These are phyloP conservation scores for Metroxylon sagu DNA, from an alignment of 176 grass and related monocot species.

Conservation along the genomic window DNA sequence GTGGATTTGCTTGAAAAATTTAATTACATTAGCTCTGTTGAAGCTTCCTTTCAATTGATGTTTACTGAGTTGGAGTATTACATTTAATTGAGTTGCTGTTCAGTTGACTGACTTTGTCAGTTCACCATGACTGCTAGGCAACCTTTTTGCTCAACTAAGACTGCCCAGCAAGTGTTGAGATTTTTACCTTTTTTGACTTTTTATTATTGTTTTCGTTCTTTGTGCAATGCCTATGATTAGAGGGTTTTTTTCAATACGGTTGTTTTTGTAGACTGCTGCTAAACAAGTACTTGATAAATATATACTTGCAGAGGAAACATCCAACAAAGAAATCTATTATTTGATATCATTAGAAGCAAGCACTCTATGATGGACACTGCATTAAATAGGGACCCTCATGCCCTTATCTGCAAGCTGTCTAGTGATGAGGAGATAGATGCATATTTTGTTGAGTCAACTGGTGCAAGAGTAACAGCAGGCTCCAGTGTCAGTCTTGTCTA, in stretches of 20 bases:
- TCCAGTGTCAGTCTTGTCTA: slow-evolving; percentile 57
- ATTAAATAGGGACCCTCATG: slow-evolving; percentile 49
- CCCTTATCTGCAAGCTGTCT: slow-evolving; percentile 20
- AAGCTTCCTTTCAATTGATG: too few species aligned
- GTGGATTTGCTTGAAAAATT: too few species aligned
- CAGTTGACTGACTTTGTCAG: too few species aligned
- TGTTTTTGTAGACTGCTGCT: not conserved
- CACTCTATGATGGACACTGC: slow-evolving; percentile 45
- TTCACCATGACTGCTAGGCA: too few species aligned
- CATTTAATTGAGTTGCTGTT: too few species aligned
- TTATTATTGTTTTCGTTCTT: too few species aligned
- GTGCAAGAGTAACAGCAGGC: slow-evolving; percentile 63
- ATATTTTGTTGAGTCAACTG: slow-evolving; percentile 55
- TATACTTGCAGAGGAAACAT: slow-evolving; percentile 50
- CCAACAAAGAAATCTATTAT: slow-evolving; percentile 67
- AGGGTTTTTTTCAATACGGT: not conserved
- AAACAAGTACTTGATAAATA: not conserved
- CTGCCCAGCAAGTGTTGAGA: too few species aligned
- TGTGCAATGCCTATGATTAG: not conserved
- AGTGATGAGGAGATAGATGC: slow-evolving; percentile 47
- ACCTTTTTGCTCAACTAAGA: too few species aligned
- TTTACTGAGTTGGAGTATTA: too few species aligned
- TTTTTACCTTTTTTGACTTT: too few species aligned
- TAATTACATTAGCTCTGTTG: too few species aligned
- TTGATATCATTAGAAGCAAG: slow-evolving; percentile 57